These are phyloP conservation scores for Metschnikowia colocasiae DNA, from an alignment of 805 yeast species.

Conservation along the genomic window DNA sequence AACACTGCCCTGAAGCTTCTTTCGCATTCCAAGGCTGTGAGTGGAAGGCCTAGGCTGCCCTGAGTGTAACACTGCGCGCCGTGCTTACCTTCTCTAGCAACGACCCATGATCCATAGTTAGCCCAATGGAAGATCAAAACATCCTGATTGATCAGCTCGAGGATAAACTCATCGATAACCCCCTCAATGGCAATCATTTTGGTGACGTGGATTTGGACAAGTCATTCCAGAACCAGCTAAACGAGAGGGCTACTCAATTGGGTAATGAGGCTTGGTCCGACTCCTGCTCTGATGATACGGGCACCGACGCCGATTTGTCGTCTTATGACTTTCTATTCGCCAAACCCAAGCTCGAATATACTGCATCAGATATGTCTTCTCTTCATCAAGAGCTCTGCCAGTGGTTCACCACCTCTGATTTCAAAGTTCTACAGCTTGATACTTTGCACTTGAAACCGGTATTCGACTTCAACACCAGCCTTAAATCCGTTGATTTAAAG, in stretches of 20 bases:
- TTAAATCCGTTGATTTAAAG: neutral
- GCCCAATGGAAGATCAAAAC: conserved; percentile 20
- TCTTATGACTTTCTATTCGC: conserved; percentile 28
- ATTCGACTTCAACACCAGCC: neutral
- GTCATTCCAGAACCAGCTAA: conserved; percentile 40
- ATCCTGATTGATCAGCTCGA: conserved; percentile 44
- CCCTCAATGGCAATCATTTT: conserved; percentile 28
- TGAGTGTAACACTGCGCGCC: neutral
- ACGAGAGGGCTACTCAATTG: conserved; percentile 41
- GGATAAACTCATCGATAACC: conserved; percentile 44
- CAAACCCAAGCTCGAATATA: conserved; percentile 30
- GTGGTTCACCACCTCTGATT: conserved; percentile 38
- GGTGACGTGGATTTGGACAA: conserved; percentile 33
- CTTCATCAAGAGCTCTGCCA: conserved; percentile 32
- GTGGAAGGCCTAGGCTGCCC: neutral
- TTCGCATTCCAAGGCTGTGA: neutral
- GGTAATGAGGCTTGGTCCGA: conserved; percentile 13
- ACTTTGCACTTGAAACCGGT: neutral
- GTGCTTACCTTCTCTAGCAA: neutral
- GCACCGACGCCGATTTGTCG: conserved; percentile 6
- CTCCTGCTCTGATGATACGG: conserved; percentile 8
- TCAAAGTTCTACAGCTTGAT: conserved; percentile 11
- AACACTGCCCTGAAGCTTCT: neutral
- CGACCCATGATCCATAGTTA: neutral
- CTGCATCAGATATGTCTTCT: conserved; percentile 25